These are phyloP conservation scores for Aaosphaeria pasadenensis DNA, from an alignment of 2,329 filamentous ascomycete genomes.

Conservation along the genomic window DNA sequence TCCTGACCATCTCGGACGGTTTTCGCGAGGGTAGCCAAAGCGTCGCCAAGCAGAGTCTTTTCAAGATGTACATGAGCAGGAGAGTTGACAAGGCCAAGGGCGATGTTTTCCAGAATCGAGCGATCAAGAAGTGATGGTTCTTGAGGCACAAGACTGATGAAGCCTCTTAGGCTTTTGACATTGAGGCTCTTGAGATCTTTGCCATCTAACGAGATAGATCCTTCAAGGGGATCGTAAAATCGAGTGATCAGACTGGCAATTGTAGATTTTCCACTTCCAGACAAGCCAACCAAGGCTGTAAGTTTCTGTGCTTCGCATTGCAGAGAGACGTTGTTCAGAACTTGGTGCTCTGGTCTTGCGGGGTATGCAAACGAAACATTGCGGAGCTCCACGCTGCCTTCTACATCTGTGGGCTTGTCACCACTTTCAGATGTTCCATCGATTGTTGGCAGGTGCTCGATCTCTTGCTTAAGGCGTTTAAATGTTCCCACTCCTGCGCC, in stretches of 20 bases:
- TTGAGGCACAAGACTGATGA: constrained; percentile 47
- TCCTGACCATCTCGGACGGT: constrained; percentile 52
- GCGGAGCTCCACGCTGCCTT: constrained; percentile 49
- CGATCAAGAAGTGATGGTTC: constrained; percentile 51
- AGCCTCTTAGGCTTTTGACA: constrained; percentile 32
- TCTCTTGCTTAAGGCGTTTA: constrained; percentile 56
- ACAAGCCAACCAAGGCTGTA: constrained; percentile 44
- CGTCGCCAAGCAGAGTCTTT: constrained; percentile 46
- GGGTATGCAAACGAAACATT: constrained; percentile 43
- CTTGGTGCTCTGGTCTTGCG: constrained; percentile 37
- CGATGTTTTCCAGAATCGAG: constrained; percentile 54
- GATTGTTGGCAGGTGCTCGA: constrained; percentile 47
- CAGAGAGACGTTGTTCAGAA: constrained; percentile 38
- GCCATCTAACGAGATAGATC: constrained; percentile 61
- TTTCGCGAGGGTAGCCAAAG: constrained; percentile 51
- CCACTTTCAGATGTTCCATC: constrained; percentile 34
- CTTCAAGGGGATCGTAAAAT: constrained; percentile 40
- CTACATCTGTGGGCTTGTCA: constrained; percentile 14
- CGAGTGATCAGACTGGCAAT: constrained; percentile 37
- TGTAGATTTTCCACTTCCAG: constrained; percentile 43
- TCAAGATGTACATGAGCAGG: constrained; percentile 41
- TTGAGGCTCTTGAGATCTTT: constrained; percentile 37
- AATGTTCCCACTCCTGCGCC: constrained; percentile 53
- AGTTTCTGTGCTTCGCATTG: constrained; percentile 35
- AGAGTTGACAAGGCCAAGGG: constrained; percentile 48